These are phyloP conservation scores for Mucor lusitanicus DNA, from an alignment of 371 early-diverging fungal genomes.

Conservation along the genomic window DNA sequence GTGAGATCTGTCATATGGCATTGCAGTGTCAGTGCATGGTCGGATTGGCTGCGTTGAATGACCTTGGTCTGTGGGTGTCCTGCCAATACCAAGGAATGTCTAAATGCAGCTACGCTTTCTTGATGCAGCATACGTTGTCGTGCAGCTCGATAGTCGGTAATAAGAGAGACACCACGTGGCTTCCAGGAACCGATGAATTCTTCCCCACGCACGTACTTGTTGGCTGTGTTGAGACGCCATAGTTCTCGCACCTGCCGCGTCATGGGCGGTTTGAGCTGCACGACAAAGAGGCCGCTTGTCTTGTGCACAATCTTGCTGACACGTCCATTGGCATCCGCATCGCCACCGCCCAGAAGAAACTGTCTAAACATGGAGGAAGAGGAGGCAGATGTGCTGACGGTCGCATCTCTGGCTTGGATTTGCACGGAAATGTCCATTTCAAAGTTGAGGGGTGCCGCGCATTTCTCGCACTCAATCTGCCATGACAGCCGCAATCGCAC, in stretches of 20 bases:
- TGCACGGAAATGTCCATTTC: conserved; percentile 57
- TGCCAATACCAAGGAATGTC: conserved; percentile 36
- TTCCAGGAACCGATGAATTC: conserved; percentile 78
- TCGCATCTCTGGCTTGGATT: conserved; percentile 39
- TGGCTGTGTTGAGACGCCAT: conserved; percentile 76
- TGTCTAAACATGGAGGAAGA: conserved; percentile 36
- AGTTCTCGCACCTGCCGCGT: conserved; percentile 59
- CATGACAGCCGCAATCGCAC: conserved; percentile 56
- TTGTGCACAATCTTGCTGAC: conserved; percentile 32
- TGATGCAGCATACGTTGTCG: conserved; percentile 30
- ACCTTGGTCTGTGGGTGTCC: conserved; percentile 26
- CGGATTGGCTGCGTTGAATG: conserved; percentile 13
- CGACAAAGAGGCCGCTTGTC: conserved; percentile 51
- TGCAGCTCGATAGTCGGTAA: conserved; percentile 58
- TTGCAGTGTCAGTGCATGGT: not conserved
- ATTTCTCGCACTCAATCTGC: conserved; percentile 52
- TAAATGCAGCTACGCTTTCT: conserved; percentile 56
- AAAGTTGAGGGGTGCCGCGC: conserved; percentile 48
- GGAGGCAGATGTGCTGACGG: conserved; percentile 26
- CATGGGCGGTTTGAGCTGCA: conserved; percentile 59
- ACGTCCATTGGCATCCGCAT: not conserved
- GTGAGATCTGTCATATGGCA: not conserved
- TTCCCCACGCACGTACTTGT: conserved; percentile 85
- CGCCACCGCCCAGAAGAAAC: conserved; percentile 21
- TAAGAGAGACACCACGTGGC: conserved; percentile 72